phyloP scores from a whole-genome alignment of 495 filamentous ascomycete genomes.

The Penicillium manginii region DNA sequence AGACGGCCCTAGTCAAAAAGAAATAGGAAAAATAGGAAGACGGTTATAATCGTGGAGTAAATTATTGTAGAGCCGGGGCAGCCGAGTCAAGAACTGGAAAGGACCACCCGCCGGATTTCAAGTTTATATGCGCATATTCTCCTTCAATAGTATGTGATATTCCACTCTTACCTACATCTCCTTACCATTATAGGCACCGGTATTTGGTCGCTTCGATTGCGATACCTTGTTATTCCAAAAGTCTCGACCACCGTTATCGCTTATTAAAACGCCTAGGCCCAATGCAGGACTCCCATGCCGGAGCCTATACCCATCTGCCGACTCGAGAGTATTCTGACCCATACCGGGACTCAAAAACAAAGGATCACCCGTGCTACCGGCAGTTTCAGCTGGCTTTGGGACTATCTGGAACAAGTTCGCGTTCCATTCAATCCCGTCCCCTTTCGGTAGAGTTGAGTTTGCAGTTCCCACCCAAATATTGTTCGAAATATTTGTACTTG shows the following conservation, averaged over 20 bases:
- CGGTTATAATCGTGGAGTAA: too few species aligned
- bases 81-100: too few species aligned
- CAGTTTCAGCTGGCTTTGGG: neutral
- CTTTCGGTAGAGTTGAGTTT: slow-evolving; percentile 10
- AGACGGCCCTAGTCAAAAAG: too few species aligned
- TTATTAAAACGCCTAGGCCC: neutral
- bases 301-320: slow-evolving; percentile 5
- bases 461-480: slow-evolving; percentile 16
- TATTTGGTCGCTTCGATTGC: neutral
- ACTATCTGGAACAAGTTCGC: slow-evolving; percentile 14
- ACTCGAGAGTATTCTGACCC: slow-evolving; percentile 5
- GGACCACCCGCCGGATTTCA: too few species aligned
- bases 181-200: slow-evolving; percentile 7
- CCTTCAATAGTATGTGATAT: too few species aligned
- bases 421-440: slow-evolving; percentile 10
- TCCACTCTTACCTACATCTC: neutral
- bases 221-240: slow-evolving; percentile 12
- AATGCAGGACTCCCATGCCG: slow-evolving; percentile 5
- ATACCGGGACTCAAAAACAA: slow-evolving; percentile 4
- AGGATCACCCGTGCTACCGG: slow-evolving; percentile 1
- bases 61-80: too few species aligned
- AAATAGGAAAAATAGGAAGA: too few species aligned
- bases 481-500: slow-evolving; percentile 12
- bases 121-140: too few species aligned
- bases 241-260: slow-evolving; percentile 11